These are phyloP conservation scores for Colletotrichum phormii DNA, from an alignment of 2,329 filamentous ascomycete genomes.

Conservation along the genomic window DNA sequence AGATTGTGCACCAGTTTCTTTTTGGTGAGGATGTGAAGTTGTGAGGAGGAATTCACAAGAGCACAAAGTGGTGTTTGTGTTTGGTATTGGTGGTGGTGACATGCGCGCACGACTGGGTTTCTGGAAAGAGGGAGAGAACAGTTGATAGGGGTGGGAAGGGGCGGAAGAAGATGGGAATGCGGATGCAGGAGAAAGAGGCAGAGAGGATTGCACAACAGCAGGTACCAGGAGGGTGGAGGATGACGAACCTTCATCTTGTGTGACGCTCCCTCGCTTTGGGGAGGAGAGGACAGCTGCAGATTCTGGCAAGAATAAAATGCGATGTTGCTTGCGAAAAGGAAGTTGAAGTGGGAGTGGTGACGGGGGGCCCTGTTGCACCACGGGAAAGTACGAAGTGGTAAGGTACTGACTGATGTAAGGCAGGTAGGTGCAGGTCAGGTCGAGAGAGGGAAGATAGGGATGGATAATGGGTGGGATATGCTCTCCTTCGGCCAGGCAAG, in stretches of 20 bases:
- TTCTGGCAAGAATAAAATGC: neutral
- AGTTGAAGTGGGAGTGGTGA: conserved; percentile 22
- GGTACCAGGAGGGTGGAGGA: conserved; percentile 12
- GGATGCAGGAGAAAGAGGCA: neutral
- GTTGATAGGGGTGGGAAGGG: conserved; percentile 9
- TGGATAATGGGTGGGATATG: conserved; percentile 6
- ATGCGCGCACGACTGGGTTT: neutral
- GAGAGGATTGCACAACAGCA: neutral
- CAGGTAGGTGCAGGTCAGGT: neutral
- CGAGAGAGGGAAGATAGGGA: conserved; percentile 12
- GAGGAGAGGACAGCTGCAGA: conserved; percentile 16
- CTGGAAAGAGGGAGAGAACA: neutral
- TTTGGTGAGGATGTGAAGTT: neutral
- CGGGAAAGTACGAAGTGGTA: neutral
- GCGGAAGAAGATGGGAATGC: conserved; percentile 11
- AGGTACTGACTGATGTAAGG: neutral
- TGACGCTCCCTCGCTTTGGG: conserved; percentile 23
- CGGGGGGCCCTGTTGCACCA: conserved; percentile 21
- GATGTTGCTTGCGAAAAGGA: conserved; percentile 7
- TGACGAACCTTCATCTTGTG: conserved; percentile 40
- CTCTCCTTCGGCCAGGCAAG: neutral
- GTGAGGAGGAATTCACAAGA: conserved; percentile 16
- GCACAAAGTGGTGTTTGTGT: neutral
- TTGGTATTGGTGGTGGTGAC: neutral
- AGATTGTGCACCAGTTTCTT: neutral